Base-by-base conservation (phyloP, 1,284 basidiomycete genomes). In the Athelia psychrophila region DNA sequence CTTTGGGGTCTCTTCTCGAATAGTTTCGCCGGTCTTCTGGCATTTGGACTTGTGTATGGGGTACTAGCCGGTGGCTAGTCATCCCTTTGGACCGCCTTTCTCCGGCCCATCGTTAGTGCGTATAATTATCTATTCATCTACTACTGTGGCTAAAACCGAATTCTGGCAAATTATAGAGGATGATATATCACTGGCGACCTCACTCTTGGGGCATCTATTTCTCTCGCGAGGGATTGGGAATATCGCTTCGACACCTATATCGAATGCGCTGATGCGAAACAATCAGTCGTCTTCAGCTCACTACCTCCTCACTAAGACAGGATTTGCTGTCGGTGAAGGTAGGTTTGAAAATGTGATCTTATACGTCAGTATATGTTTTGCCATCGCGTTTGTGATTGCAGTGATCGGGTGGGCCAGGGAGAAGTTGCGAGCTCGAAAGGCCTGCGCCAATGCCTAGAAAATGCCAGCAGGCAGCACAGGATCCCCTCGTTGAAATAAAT, bases 171-270 rank as follows among this genome's bases (percentile, higher is more conserved):
- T 13, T 19, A 18, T 52, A 73, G 72, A 63, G 45, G 70, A 74
- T 49, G 71, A 75, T 50, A 69, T 64, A 0, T 57, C 51, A 2
- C 60, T 71, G 15, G 57, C 66, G 2, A 69, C 71, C 19, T 63
- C 63, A 8, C 57, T 77, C 15, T 68, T 69, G 48, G 70, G 73
- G 23, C 66, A 71, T 47, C 57, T 75, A 19, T 59, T 70, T 18
- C 60, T 74, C 32, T 67, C 70, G 1, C 61, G 73, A 12, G 73
- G 75, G 0, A 53, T 76, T 3, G 74, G 74, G 1, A 75, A 74
- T 49, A 67, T 77, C 24, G 57, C 76, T 3, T 72, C 71, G 5
- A 72, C 72, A 8, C 74, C 73, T 4, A 71, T 77, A 42, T 68
- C 73, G 9, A 68, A 73, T 1, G 60, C 61, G 2, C 58, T 73